A percentile compares a stretch with the other conserved stretches of the same genome.
Evolutionary conservation across 441 rosid species (phyloP).

Genomic region (Pelargonium australe): DNA sequence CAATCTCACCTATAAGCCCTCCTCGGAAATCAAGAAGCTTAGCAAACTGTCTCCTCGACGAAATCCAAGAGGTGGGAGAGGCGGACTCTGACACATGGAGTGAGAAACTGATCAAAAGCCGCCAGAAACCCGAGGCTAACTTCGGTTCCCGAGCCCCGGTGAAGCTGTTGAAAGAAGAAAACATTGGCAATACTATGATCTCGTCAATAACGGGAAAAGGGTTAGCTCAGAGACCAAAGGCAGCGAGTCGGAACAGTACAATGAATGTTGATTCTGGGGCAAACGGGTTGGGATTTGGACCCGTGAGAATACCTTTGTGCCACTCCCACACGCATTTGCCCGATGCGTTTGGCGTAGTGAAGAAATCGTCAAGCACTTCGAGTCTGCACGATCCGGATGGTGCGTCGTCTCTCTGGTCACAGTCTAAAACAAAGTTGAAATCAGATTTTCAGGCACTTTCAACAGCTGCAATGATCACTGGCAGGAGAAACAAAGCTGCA

Average conservation of each 20-base stretch:
- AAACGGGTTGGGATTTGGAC: constrained; percentile 12
- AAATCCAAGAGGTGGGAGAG: constrained; percentile 32
- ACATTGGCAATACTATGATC: constrained; percentile 30
- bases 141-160: constrained; percentile 36
- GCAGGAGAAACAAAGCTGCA: constrained; percentile 53
- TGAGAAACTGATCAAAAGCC: constrained; percentile 49
- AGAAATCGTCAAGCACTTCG: constrained; percentile 66
- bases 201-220: constrained; percentile 42
- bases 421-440: constrained; percentile 35
- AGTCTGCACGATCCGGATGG: constrained; percentile 50
- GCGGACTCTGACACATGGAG: constrained; percentile 29
- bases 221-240: constrained; percentile 46
- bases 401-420: constrained; percentile 37
- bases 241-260: constrained; percentile 28
- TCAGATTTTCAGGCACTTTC: constrained; percentile 47
- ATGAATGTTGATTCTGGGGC: constrained; percentile 29
- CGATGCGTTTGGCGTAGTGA: constrained; percentile 33
- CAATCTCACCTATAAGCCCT: constrained; percentile 33
- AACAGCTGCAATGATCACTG: constrained; percentile 39
- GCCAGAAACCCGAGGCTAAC: constrained; percentile 52
- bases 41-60: constrained; percentile 37
- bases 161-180: constrained; percentile 41
- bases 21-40: constrained; percentile 60
- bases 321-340: constrained; percentile 18
- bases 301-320: neutral